These are phyloP conservation scores for Suhomyces choctaworum DNA, from an alignment of 1,139 yeast genomes.

Conservation along the genomic window DNA sequence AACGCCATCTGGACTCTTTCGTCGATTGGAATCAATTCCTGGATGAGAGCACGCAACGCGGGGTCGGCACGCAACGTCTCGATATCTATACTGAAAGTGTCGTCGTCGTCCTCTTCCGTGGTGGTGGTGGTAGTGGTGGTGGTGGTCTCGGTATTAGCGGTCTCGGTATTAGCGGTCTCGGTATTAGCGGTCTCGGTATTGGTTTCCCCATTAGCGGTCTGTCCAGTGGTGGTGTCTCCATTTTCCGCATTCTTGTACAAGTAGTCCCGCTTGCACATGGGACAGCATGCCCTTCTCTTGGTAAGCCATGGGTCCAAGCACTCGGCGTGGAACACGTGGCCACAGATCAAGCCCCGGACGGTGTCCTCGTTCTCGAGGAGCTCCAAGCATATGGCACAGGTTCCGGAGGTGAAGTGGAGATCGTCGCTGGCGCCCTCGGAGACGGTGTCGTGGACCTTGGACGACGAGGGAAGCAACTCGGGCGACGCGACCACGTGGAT, in stretches of 20 bases:
- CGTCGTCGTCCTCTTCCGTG: constrained; percentile 15
- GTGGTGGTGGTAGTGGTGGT: constrained; percentile 8
- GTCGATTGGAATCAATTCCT: constrained; percentile 41
- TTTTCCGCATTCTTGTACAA: constrained; percentile 36
- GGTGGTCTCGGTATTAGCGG: constrained; percentile 17
- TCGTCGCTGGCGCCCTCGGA: constrained; percentile 19
- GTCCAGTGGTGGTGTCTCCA: background rate
- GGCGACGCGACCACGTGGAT: background rate
- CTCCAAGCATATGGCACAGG: constrained; percentile 81
- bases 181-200: constrained; percentile 13
- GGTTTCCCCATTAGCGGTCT: constrained; percentile 15
- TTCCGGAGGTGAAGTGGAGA: constrained; percentile 65
- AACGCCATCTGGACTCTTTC: constrained; percentile 42
- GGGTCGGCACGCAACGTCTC: constrained; percentile 46
- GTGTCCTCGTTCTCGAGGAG: constrained; percentile 58
- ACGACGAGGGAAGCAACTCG: background rate
- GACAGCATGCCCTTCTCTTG: constrained; percentile 76
- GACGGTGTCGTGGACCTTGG: too few species aligned
- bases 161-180: constrained; percentile 11
- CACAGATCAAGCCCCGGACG: constrained; percentile 76
- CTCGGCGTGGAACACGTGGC: constrained; percentile 78
- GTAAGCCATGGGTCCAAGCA: constrained; percentile 86
- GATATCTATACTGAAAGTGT: constrained; percentile 35
- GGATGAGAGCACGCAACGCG: constrained; percentile 39
- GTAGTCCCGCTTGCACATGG: constrained; percentile 78